Conservation (phyloP, 805 yeast species). For the Komagataella phaffii region DNA sequence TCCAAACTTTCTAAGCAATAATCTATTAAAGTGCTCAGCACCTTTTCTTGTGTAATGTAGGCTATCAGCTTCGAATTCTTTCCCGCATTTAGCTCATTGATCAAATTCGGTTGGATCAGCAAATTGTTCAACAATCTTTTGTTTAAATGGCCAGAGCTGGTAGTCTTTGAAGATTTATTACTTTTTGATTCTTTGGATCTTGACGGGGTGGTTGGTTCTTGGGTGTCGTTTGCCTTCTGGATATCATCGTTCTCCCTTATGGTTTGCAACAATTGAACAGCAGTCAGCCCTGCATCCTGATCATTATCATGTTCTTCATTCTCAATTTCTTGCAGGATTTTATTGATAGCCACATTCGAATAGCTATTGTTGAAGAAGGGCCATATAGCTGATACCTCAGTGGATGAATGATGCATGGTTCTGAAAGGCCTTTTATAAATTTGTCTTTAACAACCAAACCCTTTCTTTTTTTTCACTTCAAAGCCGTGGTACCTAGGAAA, state of each 20-base stretch:
- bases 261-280: slow-evolving; percentile 16
- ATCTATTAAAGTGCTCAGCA: slow-evolving; percentile 14
- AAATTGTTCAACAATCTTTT: slow-evolving; percentile 17
- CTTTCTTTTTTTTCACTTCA: neutral
- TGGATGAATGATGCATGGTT: slow-evolving; percentile 13
- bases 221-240: slow-evolving; percentile 1
- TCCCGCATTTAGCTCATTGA: slow-evolving; percentile 20
- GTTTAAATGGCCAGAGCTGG: slow-evolving; percentile 7
- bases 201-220: neutral
- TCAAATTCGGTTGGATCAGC: slow-evolving; percentile 20
- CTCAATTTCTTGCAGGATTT: slow-evolving; percentile 22
- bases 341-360: slow-evolving; percentile 22
- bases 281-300: slow-evolving; percentile 1
- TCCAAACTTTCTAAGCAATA: slow-evolving; percentile 16
- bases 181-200: neutral
- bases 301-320: slow-evolving; percentile 13
- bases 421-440: neutral
- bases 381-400: slow-evolving; percentile 23
- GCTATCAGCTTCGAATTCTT: slow-evolving; percentile 19
- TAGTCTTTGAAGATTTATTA: neutral
- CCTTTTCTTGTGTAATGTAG: slow-evolving; percentile 18
- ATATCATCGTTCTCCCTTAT: slow-evolving; percentile 17
- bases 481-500: neutral
- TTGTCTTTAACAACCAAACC: neutral
- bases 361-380: slow-evolving; percentile 23